Conservation (phyloP, 176 grass and related monocot species). For the maize (Zea mays) region DNA sequence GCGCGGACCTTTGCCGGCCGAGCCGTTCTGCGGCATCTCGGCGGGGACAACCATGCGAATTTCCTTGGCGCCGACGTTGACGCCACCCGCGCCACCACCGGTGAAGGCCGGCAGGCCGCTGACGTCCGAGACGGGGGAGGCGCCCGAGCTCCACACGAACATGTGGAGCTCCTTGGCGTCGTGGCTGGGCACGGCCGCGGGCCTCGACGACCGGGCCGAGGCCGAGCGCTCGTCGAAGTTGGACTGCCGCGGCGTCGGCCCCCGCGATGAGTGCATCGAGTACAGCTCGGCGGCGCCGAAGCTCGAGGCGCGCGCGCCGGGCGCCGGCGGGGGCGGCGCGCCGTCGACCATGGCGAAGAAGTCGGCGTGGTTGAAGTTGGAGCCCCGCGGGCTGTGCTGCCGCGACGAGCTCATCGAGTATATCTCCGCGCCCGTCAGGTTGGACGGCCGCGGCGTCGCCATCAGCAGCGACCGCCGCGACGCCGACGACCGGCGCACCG, state of each 20-base stretch:
- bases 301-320: constrained; percentile 53
- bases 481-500: constrained; percentile 66
- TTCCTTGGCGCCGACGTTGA: constrained; percentile 70
- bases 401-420: constrained; percentile 87
- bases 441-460: constrained; percentile 63
- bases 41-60: constrained; percentile 83
- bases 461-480: constrained; percentile 58
- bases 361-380: constrained; percentile 85
- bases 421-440: constrained; percentile 84
- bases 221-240: constrained; percentile 72
- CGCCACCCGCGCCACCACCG: constrained; percentile 13
- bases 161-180: constrained; percentile 97
- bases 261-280: constrained; percentile 70
- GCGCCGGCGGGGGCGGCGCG: constrained; percentile 39
- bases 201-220: not conserved
- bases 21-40: constrained; percentile 54
- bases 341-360: constrained; percentile 82
- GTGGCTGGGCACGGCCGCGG: constrained; percentile 37
- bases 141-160: constrained; percentile 92
- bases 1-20: constrained; percentile 60
- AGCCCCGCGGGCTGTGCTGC: constrained; percentile 80
- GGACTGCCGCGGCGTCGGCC: constrained; percentile 73
- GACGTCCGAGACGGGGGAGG: constrained; percentile 85
- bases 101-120: constrained; percentile 65
- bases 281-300: constrained; percentile 68